A percentile compares a stretch with the other conserved stretches of the same genome.
phyloP scores from a whole-genome alignment of 2,329 filamentous ascomycete species.

The Phaeosphaeria sp. region DNA sequence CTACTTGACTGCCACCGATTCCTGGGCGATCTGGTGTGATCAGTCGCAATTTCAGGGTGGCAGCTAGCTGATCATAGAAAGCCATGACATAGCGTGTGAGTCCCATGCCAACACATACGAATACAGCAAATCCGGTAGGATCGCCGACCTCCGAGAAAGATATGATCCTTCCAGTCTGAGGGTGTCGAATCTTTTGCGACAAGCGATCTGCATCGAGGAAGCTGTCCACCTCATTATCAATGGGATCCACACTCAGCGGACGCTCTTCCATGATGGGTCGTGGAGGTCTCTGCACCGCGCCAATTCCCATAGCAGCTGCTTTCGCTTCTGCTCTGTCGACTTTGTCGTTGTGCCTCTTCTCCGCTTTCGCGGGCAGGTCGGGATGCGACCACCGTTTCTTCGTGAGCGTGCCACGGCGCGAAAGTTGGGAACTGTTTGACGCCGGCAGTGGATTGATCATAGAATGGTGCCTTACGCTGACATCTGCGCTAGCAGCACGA shows the following conservation, averaged over 20 bases:
- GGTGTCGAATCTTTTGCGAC: slow-evolving; percentile 86
- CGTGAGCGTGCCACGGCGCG: slow-evolving; percentile 40
- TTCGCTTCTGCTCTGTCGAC: slow-evolving; percentile 30
- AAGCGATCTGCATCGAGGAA: slow-evolving; percentile 85
- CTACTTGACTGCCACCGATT: slow-evolving; percentile 88
- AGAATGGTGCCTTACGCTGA: slow-evolving; percentile 35
- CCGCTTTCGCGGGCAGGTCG: slow-evolving; percentile 48
- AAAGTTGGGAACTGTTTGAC: slow-evolving; percentile 36
- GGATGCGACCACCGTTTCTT: slow-evolving; percentile 51
- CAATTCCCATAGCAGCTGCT: slow-evolving; percentile 21
- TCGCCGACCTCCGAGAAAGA: slow-evolving; percentile 98
- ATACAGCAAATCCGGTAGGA: slow-evolving; percentile 86
- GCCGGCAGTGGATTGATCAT: slow-evolving; percentile 31
- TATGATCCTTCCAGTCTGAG: slow-evolving; percentile 84
- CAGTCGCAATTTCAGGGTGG: slow-evolving; percentile 84
- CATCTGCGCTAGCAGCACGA: slow-evolving; percentile 42
- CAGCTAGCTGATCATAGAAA: slow-evolving; percentile 94
- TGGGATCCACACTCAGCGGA: slow-evolving; percentile 80
- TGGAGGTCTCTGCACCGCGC: slow-evolving; percentile 43
- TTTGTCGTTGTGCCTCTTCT: slow-evolving; percentile 45
- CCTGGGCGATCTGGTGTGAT: slow-evolving; percentile 95
- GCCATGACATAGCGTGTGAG: slow-evolving; percentile 94
- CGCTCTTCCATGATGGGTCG: slow-evolving; percentile 70
- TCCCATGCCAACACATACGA: slow-evolving; percentile 98
- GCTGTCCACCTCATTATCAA: slow-evolving; percentile 85